phyloP scores from a whole-genome alignment of 495 filamentous ascomycete species.

The Neurospora sp. region DNA sequence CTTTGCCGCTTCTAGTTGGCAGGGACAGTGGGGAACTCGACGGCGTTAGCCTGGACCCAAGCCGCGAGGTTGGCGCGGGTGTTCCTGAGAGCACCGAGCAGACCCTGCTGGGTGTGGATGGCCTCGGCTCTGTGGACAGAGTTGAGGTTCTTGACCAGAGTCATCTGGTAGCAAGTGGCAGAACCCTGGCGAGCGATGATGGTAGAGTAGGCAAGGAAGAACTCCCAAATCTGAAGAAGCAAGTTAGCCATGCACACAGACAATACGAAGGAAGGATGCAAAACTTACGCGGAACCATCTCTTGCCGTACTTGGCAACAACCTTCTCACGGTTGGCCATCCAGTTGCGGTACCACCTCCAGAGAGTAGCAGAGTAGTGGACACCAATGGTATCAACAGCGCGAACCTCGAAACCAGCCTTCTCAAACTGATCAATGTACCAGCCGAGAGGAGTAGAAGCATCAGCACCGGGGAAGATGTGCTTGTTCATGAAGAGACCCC shows the following conservation, averaged over 20 bases:
- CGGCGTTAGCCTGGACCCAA: slow-evolving; percentile 36
- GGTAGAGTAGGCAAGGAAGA: slow-evolving; percentile 88
- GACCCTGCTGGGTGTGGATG: slow-evolving; percentile 60
- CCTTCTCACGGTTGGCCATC: slow-evolving; percentile 91
- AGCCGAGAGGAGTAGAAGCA: slow-evolving; percentile 70
- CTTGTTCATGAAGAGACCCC: slow-evolving; percentile 90
- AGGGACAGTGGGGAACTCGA: slow-evolving; percentile 30
- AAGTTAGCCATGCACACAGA: slow-evolving; percentile 1
- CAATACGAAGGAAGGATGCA: background rate
- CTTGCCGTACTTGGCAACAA: slow-evolving; percentile 89
- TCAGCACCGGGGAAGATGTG: slow-evolving; percentile 86
- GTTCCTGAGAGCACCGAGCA: slow-evolving; percentile 56
- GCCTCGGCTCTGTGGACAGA: slow-evolving; percentile 89
- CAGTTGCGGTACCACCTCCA: slow-evolving; percentile 99
- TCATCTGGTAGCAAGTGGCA: slow-evolving; percentile 95
- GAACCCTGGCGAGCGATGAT: slow-evolving; percentile 88
- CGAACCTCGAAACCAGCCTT: slow-evolving; percentile 71
- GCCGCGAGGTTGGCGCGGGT: slow-evolving; percentile 30
- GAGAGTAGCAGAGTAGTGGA: slow-evolving; percentile 94
- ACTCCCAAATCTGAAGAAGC: slow-evolving; percentile 83
- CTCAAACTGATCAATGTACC: slow-evolving; percentile 59
- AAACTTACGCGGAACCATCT: slow-evolving; percentile 86
- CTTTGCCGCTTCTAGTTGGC: slow-evolving; percentile 17
- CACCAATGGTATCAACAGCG: slow-evolving; percentile 75
- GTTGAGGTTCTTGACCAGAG: slow-evolving; percentile 95